Evolutionary conservation across 1,139 yeast genomes (phyloP).

Genomic region (Scheffersomyces illinoinensis): DNA sequence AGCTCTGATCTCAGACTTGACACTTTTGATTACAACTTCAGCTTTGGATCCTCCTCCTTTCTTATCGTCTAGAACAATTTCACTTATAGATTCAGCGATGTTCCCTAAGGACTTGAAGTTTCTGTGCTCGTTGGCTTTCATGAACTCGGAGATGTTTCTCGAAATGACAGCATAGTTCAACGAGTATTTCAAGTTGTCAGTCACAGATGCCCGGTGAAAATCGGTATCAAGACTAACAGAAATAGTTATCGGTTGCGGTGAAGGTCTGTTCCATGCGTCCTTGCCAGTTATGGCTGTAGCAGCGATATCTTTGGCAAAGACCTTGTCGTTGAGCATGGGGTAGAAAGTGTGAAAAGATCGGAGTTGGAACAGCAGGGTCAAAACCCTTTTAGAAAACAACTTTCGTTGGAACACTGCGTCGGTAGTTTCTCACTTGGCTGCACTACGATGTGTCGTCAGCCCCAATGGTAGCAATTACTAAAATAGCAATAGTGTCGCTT

Average conservation of each 20-base stretch:
- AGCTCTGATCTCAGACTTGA: conserved; percentile 60
- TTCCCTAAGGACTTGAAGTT: conserved; percentile 55
- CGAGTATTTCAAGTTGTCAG: conserved; percentile 79
- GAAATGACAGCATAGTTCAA: conserved; percentile 86
- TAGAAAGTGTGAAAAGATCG: background rate
- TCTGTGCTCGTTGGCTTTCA: conserved; percentile 43
- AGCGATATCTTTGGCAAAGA: conserved; percentile 57
- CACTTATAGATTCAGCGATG: conserved; percentile 56
- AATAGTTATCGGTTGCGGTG: conserved; percentile 67
- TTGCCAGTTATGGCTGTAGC: conserved; percentile 69
- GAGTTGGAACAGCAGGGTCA: background rate
- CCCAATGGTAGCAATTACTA: background rate
- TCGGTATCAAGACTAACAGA: conserved; percentile 65
- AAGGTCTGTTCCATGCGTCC: conserved; percentile 74
- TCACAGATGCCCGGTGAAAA: conserved; percentile 66
- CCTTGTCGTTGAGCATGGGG: conserved; percentile 45
- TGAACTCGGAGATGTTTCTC: conserved; percentile 55
- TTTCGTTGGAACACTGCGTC: background rate
- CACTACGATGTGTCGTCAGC: background rate
- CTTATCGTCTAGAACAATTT: conserved; percentile 48
- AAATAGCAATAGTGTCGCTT: background rate
- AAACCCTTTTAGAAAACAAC: background rate
- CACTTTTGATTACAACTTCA: conserved; percentile 44
- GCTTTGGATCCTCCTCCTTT: conserved; percentile 56
- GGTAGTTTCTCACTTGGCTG: background rate